Percentiles rank a stretch among this genome's conserved stretches.
Conservation (phyloP, 2,329 filamentous ascomycete species). For the Ophiostoma sp. region DNA sequence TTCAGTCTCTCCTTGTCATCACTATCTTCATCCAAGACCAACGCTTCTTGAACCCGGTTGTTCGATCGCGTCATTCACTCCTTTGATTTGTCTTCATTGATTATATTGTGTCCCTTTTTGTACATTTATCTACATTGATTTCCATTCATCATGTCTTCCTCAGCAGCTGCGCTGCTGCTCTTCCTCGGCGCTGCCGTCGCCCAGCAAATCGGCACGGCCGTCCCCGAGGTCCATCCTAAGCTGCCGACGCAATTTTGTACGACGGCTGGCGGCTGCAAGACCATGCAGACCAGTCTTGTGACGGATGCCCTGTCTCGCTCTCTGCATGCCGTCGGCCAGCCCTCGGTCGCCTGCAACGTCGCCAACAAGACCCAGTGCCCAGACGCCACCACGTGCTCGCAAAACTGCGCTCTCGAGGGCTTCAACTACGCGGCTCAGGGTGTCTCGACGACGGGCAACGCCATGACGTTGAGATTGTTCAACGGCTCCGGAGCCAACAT, state of each 20-base stretch:
- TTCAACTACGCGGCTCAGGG: not conserved
- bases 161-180: slow-evolving; percentile 26
- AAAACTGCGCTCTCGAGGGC: slow-evolving; percentile 15
- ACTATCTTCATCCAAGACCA: slow-evolving; percentile 3
- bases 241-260: slow-evolving; percentile 19
- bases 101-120: not conserved
- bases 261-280: slow-evolving; percentile 19
- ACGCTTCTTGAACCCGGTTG: slow-evolving; percentile 17
- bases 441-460: slow-evolving; percentile 12
- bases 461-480: slow-evolving; percentile 23
- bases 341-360: slow-evolving; percentile 28
- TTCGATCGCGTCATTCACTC: slow-evolving; percentile 23
- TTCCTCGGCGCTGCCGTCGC: slow-evolving; percentile 21
- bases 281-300: not conserved
- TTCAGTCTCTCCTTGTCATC: not conserved
- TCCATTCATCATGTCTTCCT: not conserved
- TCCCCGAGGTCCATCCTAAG: slow-evolving; percentile 16
- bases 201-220: slow-evolving; percentile 27
- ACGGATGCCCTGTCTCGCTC: slow-evolving; percentile 23
- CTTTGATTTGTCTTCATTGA: not conserved
- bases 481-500: slow-evolving; percentile 20
- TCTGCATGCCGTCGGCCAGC: not conserved
- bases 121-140: not conserved
- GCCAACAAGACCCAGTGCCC: slow-evolving; percentile 18
- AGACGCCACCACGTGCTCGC: not conserved